Conservation (phyloP, 345 rosid genomes). For the Corchorus olitorius region DNA sequence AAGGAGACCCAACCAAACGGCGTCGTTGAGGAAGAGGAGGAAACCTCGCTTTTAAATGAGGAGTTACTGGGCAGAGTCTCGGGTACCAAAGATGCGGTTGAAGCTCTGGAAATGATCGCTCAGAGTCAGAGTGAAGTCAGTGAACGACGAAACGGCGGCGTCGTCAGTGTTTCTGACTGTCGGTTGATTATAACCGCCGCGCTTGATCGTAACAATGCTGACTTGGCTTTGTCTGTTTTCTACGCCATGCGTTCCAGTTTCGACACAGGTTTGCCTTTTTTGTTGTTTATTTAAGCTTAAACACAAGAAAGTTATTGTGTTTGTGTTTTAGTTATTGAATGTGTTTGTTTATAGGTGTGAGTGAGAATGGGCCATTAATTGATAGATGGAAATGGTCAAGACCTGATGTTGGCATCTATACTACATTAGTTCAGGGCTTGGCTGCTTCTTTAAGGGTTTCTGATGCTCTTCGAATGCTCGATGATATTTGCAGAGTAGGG, state of each 20-base stretch:
- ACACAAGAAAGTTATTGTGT: not conserved
- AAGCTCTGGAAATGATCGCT: constrained; percentile 54
- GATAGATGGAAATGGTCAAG: constrained; percentile 91
- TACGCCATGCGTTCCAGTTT: constrained; percentile 88
- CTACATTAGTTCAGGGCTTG: constrained; percentile 63
- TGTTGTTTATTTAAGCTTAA: not conserved
- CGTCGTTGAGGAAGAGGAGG: constrained; percentile 12
- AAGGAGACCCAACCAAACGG: constrained; percentile 29
- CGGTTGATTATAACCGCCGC: constrained; percentile 62
- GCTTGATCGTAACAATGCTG: constrained; percentile 65
- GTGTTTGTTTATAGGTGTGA: constrained; percentile 35
- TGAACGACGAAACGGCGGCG: constrained; percentile 38
- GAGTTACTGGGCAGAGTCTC: constrained; percentile 47
- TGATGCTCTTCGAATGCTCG: constrained; percentile 73
- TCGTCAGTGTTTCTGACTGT: constrained; percentile 54
- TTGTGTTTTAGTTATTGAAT: not conserved
- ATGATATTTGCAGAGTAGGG: constrained; percentile 77
- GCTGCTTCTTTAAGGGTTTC: constrained; percentile 80
- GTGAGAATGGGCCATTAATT: constrained; percentile 51
- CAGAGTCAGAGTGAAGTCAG: constrained; percentile 6
- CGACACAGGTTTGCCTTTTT: constrained; percentile 52
- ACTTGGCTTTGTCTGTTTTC: constrained; percentile 80
- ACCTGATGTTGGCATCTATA: constrained; percentile 70
- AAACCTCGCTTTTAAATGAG: constrained; percentile 33
- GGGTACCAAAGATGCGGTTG: constrained; percentile 55